Percentiles rank a stretch among this genome's conserved stretches.
Conservation (phyloP, 2,329 filamentous ascomycete genomes). For the Tolypocladium pustulatum region DNA sequence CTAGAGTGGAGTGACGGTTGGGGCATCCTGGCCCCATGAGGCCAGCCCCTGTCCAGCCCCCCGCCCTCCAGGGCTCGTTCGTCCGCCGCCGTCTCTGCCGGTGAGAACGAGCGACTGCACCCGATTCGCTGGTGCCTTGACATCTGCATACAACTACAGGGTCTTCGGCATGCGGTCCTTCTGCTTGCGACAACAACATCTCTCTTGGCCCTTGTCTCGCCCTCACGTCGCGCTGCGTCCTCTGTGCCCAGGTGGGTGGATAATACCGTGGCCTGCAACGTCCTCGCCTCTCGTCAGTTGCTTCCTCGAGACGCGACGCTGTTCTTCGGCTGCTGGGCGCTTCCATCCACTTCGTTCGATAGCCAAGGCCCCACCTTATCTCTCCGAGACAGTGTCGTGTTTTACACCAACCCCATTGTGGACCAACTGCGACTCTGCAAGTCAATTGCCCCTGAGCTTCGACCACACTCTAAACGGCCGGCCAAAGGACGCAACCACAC, state of each 20-base stretch:
- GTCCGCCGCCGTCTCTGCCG: background rate
- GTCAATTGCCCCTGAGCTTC: background rate
- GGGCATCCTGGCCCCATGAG: background rate
- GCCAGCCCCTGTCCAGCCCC: background rate
- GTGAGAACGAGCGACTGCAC: background rate
- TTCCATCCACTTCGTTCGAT: background rate
- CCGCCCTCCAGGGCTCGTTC: background rate
- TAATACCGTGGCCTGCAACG: background rate
- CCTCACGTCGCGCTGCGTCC: background rate
- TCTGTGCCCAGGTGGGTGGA: background rate
- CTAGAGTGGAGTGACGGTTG: no score
- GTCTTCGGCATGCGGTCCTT: background rate
- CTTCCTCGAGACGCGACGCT: background rate
- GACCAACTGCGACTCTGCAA: background rate
- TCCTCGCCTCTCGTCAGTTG: background rate
- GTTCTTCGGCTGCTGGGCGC: background rate
- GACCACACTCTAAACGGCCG: background rate
- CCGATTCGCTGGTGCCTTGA: background rate
- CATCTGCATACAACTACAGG: background rate
- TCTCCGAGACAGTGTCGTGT: background rate
- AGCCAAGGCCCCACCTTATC: background rate
- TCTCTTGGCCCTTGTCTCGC: background rate
- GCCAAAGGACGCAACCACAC: background rate
- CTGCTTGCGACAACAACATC: background rate
- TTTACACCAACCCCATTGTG: background rate